Evolutionary conservation across 2,329 filamentous ascomycete species (phyloP).

Genomic region (Aspergillus sp.): DNA sequence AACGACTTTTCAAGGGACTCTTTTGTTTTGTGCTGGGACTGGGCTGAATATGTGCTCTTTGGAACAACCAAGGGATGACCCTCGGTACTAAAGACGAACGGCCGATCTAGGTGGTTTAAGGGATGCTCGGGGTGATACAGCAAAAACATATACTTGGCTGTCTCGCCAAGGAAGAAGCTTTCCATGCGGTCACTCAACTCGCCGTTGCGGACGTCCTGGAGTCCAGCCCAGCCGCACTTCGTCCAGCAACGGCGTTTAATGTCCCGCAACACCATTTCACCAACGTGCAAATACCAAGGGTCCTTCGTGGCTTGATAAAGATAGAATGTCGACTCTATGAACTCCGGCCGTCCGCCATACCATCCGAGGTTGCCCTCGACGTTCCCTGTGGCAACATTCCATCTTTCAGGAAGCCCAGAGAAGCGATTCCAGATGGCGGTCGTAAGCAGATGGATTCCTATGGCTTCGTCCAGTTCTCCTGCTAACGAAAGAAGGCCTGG

Average conservation of each 20-base stretch:
- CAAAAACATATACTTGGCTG: constrained; percentile 91
- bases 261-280: constrained; percentile 90
- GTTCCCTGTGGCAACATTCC: constrained; percentile 80
- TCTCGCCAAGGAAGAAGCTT: constrained; percentile 97
- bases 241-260: constrained; percentile 88
- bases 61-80: constrained; percentile 91
- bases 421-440: constrained; percentile 94
- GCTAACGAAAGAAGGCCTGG: constrained; percentile 82
- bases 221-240: constrained; percentile 86
- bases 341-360: constrained; percentile 95
- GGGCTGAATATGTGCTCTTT: constrained; percentile 34
- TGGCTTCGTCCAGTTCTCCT: constrained; percentile 86
- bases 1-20: constrained; percentile 3
- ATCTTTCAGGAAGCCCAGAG: constrained; percentile 89
- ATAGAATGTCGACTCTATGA: constrained; percentile 95
- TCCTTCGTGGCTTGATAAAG: constrained; percentile 92
- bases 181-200: constrained; percentile 95
- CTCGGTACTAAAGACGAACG: constrained; percentile 94
- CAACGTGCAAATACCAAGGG: constrained; percentile 93
- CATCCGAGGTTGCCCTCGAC: constrained; percentile 86
- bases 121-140: constrained; percentile 85
- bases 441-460: constrained; percentile 84
- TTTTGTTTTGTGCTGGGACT: constrained; percentile 10
- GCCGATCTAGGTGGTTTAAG: constrained; percentile 79
- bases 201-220: constrained; percentile 78